phyloP scores from a whole-genome alignment of 1,139 yeast species.

The Hanseniaspora sp. region DNA sequence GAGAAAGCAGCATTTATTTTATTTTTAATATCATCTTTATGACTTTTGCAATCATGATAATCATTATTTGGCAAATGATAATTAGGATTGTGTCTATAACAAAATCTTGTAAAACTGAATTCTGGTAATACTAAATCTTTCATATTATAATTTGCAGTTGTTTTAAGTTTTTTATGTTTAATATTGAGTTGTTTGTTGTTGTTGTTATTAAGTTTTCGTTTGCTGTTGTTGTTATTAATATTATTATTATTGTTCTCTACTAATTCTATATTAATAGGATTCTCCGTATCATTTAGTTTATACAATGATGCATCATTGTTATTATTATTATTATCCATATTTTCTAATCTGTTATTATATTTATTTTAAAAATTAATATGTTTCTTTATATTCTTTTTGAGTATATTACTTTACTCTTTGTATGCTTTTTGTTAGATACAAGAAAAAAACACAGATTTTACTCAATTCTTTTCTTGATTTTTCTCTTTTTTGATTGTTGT shows the following conservation, averaged over 20 bases:
- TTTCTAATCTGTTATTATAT: no score
- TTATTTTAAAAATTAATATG: no score
- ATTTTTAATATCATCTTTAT: neutral
- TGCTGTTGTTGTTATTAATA: neutral
- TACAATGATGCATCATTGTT: neutral
- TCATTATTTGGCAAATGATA: conserved; percentile 27
- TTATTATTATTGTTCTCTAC: neutral
- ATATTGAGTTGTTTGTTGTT: neutral
- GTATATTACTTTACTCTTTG: no score
- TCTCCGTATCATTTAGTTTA: neutral
- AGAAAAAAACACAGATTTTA: no score
- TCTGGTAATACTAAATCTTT: conserved; percentile 21
- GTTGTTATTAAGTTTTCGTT: neutral
- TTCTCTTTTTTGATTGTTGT: no score
- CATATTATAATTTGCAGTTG: conserved; percentile 3
- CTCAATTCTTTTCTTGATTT: no score
- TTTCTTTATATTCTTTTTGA: no score
- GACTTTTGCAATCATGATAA: neutral
- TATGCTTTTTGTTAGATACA: no score
- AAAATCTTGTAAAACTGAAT: conserved; percentile 39
- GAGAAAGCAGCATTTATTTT: neutral
- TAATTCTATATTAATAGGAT: neutral
- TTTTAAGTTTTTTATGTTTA: neutral
- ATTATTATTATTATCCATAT: no score
- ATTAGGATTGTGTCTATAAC: conserved; percentile 89